Evolutionary conservation across 1,284 basidiomycete species (phyloP).

Genomic region (Cerioporus squamosus): DNA sequence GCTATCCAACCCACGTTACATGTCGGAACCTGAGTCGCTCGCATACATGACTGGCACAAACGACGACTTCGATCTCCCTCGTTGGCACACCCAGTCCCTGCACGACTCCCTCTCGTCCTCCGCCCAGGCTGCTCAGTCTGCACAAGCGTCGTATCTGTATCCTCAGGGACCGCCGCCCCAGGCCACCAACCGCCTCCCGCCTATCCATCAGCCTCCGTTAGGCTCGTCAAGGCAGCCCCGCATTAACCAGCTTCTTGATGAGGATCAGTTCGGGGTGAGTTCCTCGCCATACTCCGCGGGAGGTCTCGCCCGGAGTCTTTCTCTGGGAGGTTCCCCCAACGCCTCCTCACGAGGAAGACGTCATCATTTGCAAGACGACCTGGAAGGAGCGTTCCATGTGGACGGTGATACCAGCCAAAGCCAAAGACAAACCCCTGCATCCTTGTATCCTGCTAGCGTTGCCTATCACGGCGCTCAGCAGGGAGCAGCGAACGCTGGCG

Average conservation of each 20-base stretch:
- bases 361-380: constrained; percentile 61
- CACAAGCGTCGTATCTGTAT: constrained; percentile 50
- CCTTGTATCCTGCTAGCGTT: constrained; percentile 65
- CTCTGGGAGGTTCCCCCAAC: constrained; percentile 48
- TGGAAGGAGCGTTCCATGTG: constrained; percentile 67
- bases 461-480: constrained; percentile 52
- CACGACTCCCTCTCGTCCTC: constrained; percentile 68
- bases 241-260: constrained; percentile 66
- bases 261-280: constrained; percentile 50
- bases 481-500: constrained; percentile 30
- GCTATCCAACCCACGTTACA: constrained; percentile 28
- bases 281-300: constrained; percentile 57
- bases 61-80: constrained; percentile 77
- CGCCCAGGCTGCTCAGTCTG: constrained; percentile 61
- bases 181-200: constrained; percentile 40
- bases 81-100: constrained; percentile 70
- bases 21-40: constrained; percentile 55
- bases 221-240: constrained; percentile 59
- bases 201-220: constrained; percentile 35
- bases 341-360: constrained; percentile 41
- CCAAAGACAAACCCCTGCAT: constrained; percentile 41
- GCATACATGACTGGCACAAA: constrained; percentile 56
- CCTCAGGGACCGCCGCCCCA: constrained; percentile 48
- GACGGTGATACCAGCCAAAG: constrained; percentile 43
- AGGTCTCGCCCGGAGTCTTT: constrained; percentile 65